Conservation (phyloP, 768 basidiomycete species). For the Boletus reticuloceps region DNA sequence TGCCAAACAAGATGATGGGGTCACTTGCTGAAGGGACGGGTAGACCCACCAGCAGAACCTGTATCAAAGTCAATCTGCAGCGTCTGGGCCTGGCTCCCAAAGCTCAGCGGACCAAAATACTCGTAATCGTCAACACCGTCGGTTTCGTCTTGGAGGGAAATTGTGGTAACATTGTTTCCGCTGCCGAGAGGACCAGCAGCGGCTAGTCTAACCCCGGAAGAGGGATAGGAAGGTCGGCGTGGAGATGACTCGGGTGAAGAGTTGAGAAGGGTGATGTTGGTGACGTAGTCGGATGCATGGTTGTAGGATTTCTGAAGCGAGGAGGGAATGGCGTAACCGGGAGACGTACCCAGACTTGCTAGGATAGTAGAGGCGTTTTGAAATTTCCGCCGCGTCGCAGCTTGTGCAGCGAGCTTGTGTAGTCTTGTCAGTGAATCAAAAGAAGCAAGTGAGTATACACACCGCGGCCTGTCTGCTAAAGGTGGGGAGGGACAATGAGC, state of each 20-base stretch:
- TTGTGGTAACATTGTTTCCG: constrained; percentile 1
- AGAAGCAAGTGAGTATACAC: neutral
- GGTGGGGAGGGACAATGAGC: neutral
- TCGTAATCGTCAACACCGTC: constrained; percentile 40
- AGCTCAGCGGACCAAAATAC: constrained; percentile 42
- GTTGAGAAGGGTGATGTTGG: constrained; percentile 3
- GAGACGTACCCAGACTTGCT: constrained; percentile 1
- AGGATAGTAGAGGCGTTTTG: constrained; percentile 16
- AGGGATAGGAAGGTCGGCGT: neutral
- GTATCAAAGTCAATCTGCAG: constrained; percentile 66
- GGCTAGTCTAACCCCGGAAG: neutral
- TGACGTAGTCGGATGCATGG: constrained; percentile 19
- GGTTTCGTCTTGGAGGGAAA: constrained; percentile 40
- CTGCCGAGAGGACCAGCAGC: neutral
- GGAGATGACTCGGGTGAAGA: neutral
- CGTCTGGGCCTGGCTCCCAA: constrained; percentile 56
- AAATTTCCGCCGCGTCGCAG: constrained; percentile 15
- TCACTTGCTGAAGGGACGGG: neutral
- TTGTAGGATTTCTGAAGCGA: constrained; percentile 14
- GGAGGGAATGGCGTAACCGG: constrained; percentile 9
- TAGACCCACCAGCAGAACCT: constrained; percentile 40
- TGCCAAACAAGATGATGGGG: constrained; percentile 17
- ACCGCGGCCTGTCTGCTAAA: constrained; percentile 9
- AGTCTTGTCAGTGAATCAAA: neutral
- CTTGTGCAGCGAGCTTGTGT: constrained; percentile 14